Evolutionary conservation across 371 early-diverging fungal species (phyloP), one percentile per base, ranked within the genome.

Genomic region (Entomophthora muscae): DNA sequence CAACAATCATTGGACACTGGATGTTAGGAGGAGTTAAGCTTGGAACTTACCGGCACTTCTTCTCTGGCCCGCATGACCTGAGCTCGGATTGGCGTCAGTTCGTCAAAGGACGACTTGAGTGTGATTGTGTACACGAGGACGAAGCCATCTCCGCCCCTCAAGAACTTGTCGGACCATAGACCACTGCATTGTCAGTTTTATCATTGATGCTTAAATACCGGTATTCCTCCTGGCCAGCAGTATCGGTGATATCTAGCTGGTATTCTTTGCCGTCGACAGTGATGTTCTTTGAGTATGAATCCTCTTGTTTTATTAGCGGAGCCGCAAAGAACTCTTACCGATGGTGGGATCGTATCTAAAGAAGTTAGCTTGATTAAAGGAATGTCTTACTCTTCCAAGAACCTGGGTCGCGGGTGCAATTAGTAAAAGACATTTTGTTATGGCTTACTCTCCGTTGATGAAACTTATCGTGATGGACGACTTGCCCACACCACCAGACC

Each of bases 1-100:
- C 74, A 23, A 86, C 64, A 31, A 83, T 73, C 63, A 80, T 79
- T 0, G 81, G 81, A 52, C 62, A 62, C 52, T 62, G 28, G 31
- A 56, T 13, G 7, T 24, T 2, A 63, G 7, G 54, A 53, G 3
- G 12, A 53, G 57, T 51, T 29, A 32, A 32, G 17, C 54, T 65
- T 31, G 27, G 54, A 30, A 55, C 64, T 71, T 52, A 82, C 74
- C 32, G 71, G 59, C 23, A 68, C 70, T 17, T 66, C 58, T 54
- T 73, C 73, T 27, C 68, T 69, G 31, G 71, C 73, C 1, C 69
- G 66, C 64, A 68, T 66, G 61, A 73, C 72, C 61, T 73, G 73
- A 57, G 70, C 63, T 17, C 70, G 63, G 57, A 71, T 68, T 23
- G 59, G 65, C 5, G 53, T 63, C 60, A 70, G 52, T 42, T 73